Percentiles rank a stretch among this genome's conserved stretches.
These are phyloP conservation scores for Paxillus ammoniavirescens DNA, from an alignment of 768 basidiomycete species.

Conservation along the genomic window DNA sequence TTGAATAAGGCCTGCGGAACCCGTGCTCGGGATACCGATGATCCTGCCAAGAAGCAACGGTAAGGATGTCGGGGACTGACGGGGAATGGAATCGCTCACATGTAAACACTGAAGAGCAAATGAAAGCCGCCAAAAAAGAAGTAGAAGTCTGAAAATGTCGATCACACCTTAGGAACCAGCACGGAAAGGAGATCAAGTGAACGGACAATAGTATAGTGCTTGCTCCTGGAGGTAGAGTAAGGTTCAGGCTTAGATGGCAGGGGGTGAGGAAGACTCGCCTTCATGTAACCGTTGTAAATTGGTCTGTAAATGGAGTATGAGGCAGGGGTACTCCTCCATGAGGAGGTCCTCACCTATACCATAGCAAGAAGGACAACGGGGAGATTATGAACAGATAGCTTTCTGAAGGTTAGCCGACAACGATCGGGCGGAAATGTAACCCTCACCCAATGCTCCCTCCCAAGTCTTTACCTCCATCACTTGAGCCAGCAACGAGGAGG, in stretches of 20 bases:
- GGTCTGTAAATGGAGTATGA: conserved; percentile 50
- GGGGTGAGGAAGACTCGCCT: conserved; percentile 48
- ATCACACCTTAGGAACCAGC: conserved; percentile 3
- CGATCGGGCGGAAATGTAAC: conserved; percentile 18
- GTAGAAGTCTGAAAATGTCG: conserved; percentile 69
- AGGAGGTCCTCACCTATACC: conserved; percentile 75
- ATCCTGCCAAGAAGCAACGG: conserved; percentile 53
- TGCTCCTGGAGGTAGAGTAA: conserved; percentile 64
- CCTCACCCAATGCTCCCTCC: conserved; percentile 80
- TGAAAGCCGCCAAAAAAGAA: conserved; percentile 98
- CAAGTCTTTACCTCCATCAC: conserved; percentile 75
- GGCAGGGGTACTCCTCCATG: conserved; percentile 7
- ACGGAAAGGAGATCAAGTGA: conserved; percentile 21
- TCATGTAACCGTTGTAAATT: conserved; percentile 97
- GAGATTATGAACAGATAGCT: conserved; percentile 83
- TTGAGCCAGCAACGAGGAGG: conserved; percentile 73
- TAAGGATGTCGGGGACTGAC: conserved; percentile 22
- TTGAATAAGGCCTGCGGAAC: conserved; percentile 93
- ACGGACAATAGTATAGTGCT: conserved; percentile 88
- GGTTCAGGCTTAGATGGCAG: conserved; percentile 22
- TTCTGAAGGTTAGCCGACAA: conserved; percentile 15
- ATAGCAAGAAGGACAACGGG: conserved; percentile 81
- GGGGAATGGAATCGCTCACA: conserved; percentile 47
- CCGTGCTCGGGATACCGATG: conserved; percentile 93
- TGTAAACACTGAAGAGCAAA: conserved; percentile 88